These are phyloP conservation scores for Fimicolochytrium jonesii DNA, from an alignment of 192 early-diverging fungal genomes.

Conservation along the genomic window DNA sequence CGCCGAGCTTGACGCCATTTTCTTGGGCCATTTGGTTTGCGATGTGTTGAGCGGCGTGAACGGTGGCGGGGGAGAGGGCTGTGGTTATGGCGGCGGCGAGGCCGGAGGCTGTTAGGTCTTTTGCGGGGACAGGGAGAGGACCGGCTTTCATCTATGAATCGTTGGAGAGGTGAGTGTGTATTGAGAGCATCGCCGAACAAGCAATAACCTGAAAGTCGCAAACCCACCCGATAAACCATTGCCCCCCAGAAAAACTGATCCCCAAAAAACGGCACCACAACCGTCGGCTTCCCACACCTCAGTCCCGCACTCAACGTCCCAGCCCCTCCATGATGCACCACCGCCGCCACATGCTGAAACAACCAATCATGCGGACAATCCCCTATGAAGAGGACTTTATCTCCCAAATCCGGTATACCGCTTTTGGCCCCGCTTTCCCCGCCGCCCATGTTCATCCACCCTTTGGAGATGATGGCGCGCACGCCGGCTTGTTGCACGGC, in stretches of 20 bases:
- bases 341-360: constrained; percentile 58
- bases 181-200: neutral
- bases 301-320: constrained; percentile 72
- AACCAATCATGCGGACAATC: constrained; percentile 71
- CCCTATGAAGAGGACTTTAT: constrained; percentile 23
- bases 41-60: neutral
- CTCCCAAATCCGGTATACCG: too few relatives aligned
- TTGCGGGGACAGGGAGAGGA: neutral
- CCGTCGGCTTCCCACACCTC: constrained; percentile 65
- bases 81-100: neutral
- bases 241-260: constrained; percentile 63
- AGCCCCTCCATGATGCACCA: constrained; percentile 79
- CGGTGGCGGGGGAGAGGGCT: neutral
- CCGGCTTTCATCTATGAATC: constrained; percentile 5
- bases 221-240: constrained; percentile 5
- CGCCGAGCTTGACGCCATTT: neutral
- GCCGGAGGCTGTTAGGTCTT: neutral
- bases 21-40: constrained; percentile 1
- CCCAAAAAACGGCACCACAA: constrained; percentile 64
- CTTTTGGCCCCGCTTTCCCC: too few relatives aligned
- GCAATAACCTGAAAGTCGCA: too few relatives aligned
- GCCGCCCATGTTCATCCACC: constrained; percentile 52
- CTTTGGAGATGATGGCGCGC: constrained; percentile 65
- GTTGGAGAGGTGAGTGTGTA: too few relatives aligned
- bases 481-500: constrained; percentile 58